Evolutionary conservation across 345 rosid species (phyloP).

Genomic region (Atalantia buxifolia): DNA sequence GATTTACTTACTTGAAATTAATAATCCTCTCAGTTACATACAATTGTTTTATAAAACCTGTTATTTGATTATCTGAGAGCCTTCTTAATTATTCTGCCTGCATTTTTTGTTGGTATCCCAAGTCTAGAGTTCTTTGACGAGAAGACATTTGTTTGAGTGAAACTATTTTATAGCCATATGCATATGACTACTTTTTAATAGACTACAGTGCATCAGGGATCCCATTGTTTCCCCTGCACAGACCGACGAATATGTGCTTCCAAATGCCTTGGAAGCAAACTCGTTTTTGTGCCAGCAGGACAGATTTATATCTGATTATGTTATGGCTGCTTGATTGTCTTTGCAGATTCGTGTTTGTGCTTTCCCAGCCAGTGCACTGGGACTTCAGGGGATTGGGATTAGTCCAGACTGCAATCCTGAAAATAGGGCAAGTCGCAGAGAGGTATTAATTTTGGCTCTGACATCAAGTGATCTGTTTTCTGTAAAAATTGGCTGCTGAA

Average conservation of each 20-base stretch:
- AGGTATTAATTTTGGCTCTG: conserved; percentile 41
- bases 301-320: background rate
- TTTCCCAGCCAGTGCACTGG: conserved; percentile 59
- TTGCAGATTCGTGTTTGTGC: conserved; percentile 85
- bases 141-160: background rate
- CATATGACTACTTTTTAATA: background rate
- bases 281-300: background rate
- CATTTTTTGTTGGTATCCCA: background rate
- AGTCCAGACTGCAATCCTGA: conserved; percentile 93
- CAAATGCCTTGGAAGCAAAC: background rate
- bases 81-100: background rate
- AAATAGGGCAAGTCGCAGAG: conserved; percentile 56
- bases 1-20: background rate
- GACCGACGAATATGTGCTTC: background rate
- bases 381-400: conserved; percentile 74
- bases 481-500: conserved; percentile 1
- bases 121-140: background rate
- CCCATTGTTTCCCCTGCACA: background rate
- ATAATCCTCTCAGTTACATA: background rate
- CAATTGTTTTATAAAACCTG: background rate
- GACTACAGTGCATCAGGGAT: background rate
- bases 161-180: background rate
- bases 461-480: background rate
- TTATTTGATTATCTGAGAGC: background rate
- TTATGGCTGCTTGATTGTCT: background rate